phyloP scores from a whole-genome alignment of 257 asterid species.

The Nicotiana paniculata region DNA sequence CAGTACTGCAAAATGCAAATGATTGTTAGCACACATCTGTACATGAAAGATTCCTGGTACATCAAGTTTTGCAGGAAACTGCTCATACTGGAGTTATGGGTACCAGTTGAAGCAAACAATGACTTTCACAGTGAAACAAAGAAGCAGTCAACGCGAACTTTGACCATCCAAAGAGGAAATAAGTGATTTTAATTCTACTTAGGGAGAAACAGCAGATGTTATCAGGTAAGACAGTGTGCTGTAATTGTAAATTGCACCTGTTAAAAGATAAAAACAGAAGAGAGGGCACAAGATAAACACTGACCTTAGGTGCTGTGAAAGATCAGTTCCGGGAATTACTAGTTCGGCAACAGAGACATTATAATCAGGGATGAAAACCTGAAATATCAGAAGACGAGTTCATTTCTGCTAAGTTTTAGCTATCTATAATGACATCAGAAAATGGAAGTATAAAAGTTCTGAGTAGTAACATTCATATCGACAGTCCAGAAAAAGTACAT shows the following conservation, averaged over 20 bases:
- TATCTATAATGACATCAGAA: background rate
- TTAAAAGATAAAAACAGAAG: background rate
- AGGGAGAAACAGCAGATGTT: background rate
- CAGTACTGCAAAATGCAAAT: conserved; percentile 27
- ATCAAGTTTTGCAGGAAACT: background rate
- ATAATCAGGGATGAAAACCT: conserved; percentile 51
- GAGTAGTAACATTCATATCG: background rate
- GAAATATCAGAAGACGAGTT: conserved; percentile 11
- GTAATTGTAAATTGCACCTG: background rate
- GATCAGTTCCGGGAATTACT: conserved; percentile 49
- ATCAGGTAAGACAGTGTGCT: background rate
- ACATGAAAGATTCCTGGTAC: background rate
- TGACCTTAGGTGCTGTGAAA: conserved; percentile 50
- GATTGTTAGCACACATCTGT: background rate
- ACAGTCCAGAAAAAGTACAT: background rate
- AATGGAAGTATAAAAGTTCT: background rate
- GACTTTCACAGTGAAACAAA: background rate
- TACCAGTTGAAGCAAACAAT: background rate
- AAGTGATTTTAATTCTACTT: background rate
- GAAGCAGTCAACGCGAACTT: background rate
- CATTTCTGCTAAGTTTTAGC: background rate
- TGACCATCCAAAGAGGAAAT: background rate
- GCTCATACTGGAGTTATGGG: background rate
- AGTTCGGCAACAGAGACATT: conserved; percentile 47
- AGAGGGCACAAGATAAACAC: background rate